Conservation (phyloP, 176 grass and related monocot species). For the Aegilops longissima region DNA sequence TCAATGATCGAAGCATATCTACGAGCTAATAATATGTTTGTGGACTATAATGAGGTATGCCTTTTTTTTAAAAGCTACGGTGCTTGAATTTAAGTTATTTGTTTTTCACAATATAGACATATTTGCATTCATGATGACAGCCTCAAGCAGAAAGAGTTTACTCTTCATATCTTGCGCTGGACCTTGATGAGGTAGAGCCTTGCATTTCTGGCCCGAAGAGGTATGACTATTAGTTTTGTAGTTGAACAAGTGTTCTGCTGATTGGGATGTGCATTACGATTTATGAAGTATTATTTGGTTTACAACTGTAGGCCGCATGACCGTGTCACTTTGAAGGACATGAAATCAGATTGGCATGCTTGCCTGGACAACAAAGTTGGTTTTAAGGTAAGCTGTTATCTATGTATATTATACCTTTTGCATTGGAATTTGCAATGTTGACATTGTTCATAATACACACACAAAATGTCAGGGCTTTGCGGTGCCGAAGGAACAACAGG, state of each 20-base stretch:
- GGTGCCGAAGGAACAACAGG: conserved; percentile 58
- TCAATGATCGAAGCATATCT: conserved; percentile 74
- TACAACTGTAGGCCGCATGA: conserved; percentile 71
- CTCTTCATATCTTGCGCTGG: conserved; percentile 69
- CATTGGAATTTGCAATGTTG: neutral
- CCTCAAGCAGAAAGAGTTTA: conserved; percentile 56
- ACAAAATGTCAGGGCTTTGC: conserved; percentile 49
- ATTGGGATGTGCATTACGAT: neutral
- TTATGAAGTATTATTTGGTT: conserved; percentile 12
- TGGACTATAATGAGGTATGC: conserved; percentile 62
- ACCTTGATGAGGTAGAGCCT: conserved; percentile 63
- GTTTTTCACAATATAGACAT: neutral
- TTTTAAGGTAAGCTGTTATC: conserved; percentile 63
- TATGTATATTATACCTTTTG: neutral
- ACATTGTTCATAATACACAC: neutral
- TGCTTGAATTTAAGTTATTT: conserved; percentile 20
- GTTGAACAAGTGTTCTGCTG: neutral
- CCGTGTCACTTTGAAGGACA: conserved; percentile 76
- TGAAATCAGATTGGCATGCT: conserved; percentile 86
- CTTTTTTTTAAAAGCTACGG: neutral
- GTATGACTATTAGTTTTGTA: conserved; percentile 19
- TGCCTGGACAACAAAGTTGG: conserved; percentile 80
- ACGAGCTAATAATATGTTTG: conserved; percentile 89
- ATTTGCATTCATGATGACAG: conserved; percentile 27
- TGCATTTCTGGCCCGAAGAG: conserved; percentile 80